Base-by-base conservation (phyloP, 257 asterid genomes). In the Gynochthodes officinalis region DNA sequence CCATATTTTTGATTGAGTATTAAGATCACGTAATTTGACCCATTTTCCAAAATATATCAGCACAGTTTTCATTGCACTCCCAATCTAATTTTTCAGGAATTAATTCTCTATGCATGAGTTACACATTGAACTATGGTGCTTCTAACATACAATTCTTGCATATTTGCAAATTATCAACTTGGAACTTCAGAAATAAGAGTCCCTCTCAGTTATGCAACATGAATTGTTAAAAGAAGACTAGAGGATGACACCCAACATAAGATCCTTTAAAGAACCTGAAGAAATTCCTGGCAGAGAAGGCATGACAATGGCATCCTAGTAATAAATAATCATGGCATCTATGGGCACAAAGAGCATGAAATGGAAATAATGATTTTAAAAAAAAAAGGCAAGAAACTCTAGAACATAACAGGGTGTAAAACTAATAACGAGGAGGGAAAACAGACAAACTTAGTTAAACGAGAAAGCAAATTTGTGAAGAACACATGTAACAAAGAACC, bases 401-500 rank as follows among this genome's bases (percentile, higher is more conserved):
- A 25, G 12, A 23, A 44, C 23, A 15, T 25, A 43, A 52, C 23
- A 19, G 0, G 43, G 10, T 42, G 9, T 15, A 66, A 35, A 12
- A 43, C 30, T 18, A 6, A 10, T 32, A 30, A 67, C n/a, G 19
- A 14, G 55, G 53, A 72, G n/a, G 35, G 11, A 69, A 35, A 4
- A 33, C 42, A 70, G n/a, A 12, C 13, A n/a, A 13, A 50, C 33
- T 39, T 15, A 63, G 71, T 46, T n/a, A 37, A 43, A 44, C 5
- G 48, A 27, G 6, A 54, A 61, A 73, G 57, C 7, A 61, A 64
- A 35, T 13, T 18, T 27, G 12, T 21, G 35, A 66, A 67, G 52
- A 57, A 71, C 49, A 65, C 53, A 40, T 50, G 70, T 28, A 52
- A 10, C 52, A 54, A 74, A 70, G 44, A 72, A 93, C 98, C 97